Conservation (phyloP, 305 asterid species). For the Solanum hybrid region DNA sequence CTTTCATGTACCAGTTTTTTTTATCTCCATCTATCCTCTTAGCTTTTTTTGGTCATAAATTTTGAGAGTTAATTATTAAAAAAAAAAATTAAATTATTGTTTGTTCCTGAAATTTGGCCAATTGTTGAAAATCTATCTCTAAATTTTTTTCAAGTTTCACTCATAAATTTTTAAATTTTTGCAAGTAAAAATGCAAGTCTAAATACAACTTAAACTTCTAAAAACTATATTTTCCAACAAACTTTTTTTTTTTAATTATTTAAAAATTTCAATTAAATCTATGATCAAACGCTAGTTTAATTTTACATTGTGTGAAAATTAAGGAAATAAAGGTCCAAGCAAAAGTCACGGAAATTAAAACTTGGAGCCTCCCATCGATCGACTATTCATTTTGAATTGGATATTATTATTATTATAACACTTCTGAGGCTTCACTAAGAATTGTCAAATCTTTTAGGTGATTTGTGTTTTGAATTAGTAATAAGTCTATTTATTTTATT, state of each 20-base stretch:
- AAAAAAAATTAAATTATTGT: neutral
- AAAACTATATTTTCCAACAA: neutral
- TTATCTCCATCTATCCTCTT: neutral
- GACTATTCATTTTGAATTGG: neutral
- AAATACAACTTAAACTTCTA: neutral
- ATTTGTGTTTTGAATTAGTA: neutral
- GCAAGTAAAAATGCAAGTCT: neutral
- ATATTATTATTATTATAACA: neutral
- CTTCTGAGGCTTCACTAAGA: neutral
- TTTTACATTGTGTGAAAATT: neutral
- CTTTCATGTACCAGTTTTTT: neutral
- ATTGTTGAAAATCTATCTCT: neutral
- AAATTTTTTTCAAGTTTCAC: neutral
- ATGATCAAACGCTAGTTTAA: neutral
- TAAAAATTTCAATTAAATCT: neutral
- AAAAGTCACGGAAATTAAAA: neutral
- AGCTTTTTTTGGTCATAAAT: neutral
- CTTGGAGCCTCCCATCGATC: neutral
- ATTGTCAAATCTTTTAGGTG: neutral
- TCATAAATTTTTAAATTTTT: neutral
- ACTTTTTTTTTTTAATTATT: neutral
- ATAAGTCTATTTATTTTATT: neutral
- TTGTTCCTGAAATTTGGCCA: neutral
- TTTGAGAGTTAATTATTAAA: neutral
- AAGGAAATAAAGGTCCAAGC: neutral